A percentile compares a stretch with the other conserved stretches of the same genome.
phyloP scores from a whole-genome alignment of 2,329 filamentous ascomycete genomes.

The Penicillium sp. region DNA sequence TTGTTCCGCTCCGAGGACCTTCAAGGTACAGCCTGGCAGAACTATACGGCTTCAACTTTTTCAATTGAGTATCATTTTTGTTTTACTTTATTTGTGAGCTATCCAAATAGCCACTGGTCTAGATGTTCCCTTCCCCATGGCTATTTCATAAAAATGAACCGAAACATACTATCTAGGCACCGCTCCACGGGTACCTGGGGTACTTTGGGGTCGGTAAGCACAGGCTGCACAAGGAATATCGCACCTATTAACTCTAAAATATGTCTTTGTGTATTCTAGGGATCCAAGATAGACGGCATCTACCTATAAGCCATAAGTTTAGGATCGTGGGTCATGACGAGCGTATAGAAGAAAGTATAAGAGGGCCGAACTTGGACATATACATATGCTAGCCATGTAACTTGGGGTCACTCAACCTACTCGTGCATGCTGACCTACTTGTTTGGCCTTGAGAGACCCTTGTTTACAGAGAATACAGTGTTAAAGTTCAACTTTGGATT shows the following conservation, averaged over 20 bases:
- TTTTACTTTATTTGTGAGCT: background rate
- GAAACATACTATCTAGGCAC: background rate
- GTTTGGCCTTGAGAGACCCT: no score
- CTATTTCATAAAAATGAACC: background rate
- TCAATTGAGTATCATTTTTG: background rate
- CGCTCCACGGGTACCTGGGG: background rate
- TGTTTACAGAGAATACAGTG: background rate
- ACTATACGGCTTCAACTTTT: background rate
- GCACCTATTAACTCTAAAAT: background rate
- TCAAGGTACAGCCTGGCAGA: background rate
- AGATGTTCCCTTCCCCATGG: no score
- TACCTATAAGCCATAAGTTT: no score
- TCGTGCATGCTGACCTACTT: background rate
- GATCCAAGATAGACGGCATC: background rate
- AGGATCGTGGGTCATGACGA: background rate
- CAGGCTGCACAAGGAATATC: background rate
- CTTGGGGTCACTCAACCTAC: background rate
- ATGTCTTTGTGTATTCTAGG: background rate
- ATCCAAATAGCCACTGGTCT: background rate
- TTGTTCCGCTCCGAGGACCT: constrained; percentile 31
- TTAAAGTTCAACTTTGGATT: background rate
- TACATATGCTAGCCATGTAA: background rate
- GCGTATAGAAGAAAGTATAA: background rate
- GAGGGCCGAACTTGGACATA: background rate
- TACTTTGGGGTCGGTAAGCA: background rate